These are phyloP conservation scores for Ceratocystis diversiconidia DNA, from an alignment of 2,329 filamentous ascomycete species.

Conservation along the genomic window DNA sequence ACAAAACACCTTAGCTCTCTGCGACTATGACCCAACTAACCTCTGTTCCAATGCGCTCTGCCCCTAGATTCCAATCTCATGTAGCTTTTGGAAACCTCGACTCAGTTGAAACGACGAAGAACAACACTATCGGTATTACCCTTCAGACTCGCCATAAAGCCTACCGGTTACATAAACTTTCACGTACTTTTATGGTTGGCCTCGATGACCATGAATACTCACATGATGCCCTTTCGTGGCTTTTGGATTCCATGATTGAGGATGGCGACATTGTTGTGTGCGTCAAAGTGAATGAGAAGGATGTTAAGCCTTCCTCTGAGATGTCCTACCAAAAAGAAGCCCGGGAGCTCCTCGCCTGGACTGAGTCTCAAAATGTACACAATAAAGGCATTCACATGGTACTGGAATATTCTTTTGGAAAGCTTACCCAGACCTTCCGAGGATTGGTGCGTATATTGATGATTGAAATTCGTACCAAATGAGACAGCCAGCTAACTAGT, in stretches of 20 bases:
- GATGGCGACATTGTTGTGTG: constrained; percentile 91
- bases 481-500: neutral
- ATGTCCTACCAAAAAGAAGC: constrained; percentile 66
- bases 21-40: constrained; percentile 16
- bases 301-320: constrained; percentile 52
- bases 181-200: constrained; percentile 78
- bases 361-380: constrained; percentile 62
- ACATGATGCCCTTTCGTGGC: constrained; percentile 82
- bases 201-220: constrained; percentile 86
- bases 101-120: constrained; percentile 43
- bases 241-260: constrained; percentile 81
- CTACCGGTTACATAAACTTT: constrained; percentile 66
- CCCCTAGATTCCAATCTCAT: constrained; percentile 40
- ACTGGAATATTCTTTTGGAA: constrained; percentile 77
- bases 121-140: constrained; percentile 56
- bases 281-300: constrained; percentile 74
- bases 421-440: constrained; percentile 80
- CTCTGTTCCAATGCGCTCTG: neutral
- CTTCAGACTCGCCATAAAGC: constrained; percentile 76
- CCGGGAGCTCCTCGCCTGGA: constrained; percentile 55
- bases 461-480: neutral
- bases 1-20: neutral
- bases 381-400: constrained; percentile 76
- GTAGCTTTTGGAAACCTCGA: constrained; percentile 48
- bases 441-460: constrained; percentile 53